These are phyloP conservation scores for Alnus glutinosa DNA, from an alignment of 306 rosid genomes.

Conservation along the genomic window DNA sequence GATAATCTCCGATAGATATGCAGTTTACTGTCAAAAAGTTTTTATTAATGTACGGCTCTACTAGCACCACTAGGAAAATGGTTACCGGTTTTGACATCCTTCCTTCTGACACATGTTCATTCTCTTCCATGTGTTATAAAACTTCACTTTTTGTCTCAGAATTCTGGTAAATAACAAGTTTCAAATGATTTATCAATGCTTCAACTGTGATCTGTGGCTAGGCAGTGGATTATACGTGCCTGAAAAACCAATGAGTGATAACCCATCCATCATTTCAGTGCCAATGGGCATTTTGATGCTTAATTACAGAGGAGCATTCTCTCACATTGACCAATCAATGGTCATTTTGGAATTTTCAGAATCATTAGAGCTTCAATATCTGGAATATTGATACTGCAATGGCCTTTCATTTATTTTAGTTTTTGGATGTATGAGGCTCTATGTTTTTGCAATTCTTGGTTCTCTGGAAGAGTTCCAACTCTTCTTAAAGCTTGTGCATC, in stretches of 20 bases:
- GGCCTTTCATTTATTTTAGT: neutral
- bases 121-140: neutral
- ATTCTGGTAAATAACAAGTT: neutral
- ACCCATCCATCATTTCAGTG: neutral
- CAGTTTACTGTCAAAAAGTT: neutral
- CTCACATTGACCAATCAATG: constrained; percentile 7
- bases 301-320: constrained; percentile 4
- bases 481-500: neutral
- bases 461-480: neutral
- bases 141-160: neutral
- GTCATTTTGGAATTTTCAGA: neutral
- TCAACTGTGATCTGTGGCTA: neutral
- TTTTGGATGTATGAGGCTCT: neutral
- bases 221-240: neutral
- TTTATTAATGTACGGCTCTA: neutral
- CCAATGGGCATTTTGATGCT: neutral
- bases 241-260: neutral
- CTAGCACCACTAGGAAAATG: neutral
- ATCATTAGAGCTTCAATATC: neutral
- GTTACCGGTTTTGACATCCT: neutral
- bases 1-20: neutral
- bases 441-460: neutral
- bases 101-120: neutral
- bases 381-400: neutral
- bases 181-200: neutral